Conservation (phyloP, 2,329 filamentous ascomycete genomes). For the Fusarium albidum region DNA sequence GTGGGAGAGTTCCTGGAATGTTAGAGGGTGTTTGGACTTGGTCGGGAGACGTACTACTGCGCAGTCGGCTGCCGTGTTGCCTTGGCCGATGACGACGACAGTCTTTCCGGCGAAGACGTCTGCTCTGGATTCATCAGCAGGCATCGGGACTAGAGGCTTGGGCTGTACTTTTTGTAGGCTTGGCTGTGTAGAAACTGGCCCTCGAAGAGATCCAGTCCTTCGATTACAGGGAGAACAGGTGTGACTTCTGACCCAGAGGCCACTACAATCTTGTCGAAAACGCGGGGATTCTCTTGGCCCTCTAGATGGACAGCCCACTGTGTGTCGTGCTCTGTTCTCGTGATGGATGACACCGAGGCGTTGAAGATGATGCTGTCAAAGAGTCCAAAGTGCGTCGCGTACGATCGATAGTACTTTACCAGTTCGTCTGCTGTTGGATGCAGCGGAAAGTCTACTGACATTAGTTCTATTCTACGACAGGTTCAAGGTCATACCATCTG, state of each 20-base stretch:
- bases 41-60: slow-evolving; percentile 28
- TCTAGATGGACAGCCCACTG: slow-evolving; percentile 32
- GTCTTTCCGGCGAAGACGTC: slow-evolving; percentile 31
- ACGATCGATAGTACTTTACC: slow-evolving; percentile 33
- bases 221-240: slow-evolving; percentile 23
- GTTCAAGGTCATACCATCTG: slow-evolving; percentile 34
- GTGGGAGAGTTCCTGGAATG: slow-evolving; percentile 25
- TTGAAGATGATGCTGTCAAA: slow-evolving; percentile 29
- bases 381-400: slow-evolving; percentile 32
- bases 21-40: not conserved
- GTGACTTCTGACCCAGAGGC: slow-evolving; percentile 32
- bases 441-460: slow-evolving; percentile 24
- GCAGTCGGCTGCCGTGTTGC: slow-evolving; percentile 39
- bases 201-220: slow-evolving; percentile 28
- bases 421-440: slow-evolving; percentile 25
- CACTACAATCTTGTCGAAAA: slow-evolving; percentile 39
- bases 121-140: slow-evolving; percentile 11
- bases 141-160: accelerated
- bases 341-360: slow-evolving; percentile 15
- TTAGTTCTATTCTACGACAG: no score
- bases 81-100: slow-evolving; percentile 39
- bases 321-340: slow-evolving; percentile 11
- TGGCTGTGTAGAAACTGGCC: slow-evolving; percentile 36
- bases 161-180: slow-evolving; percentile 33
- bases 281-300: slow-evolving; percentile 13